Base-by-base conservation (phyloP, 768 basidiomycete genomes). In the Auriscalpium orientale region DNA sequence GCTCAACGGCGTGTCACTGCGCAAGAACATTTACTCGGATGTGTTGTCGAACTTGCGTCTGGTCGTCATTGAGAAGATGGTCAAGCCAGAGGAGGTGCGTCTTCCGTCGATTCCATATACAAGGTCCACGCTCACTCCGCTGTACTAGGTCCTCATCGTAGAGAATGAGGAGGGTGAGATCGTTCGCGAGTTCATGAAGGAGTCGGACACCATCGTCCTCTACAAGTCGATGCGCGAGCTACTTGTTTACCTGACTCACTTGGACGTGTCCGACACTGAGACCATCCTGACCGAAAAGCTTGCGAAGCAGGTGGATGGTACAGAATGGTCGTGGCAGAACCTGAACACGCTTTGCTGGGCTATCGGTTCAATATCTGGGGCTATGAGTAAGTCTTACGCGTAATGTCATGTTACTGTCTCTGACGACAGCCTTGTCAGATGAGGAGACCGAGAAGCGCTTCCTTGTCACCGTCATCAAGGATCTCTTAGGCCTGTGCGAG, bases 81-180 rank as follows among this genome's bases (percentile, higher is more conserved):
- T 98, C 61, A 99, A 98, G 70, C 97, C 97, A 5, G 97, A 99
- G 71, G 97, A 99, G 82, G 95, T 93, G 58, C 43, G 79, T 69
- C 16, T 36, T 22, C 21, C 6, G 33, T 28, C 20, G 33, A 36
- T 35, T 40, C 16, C 21, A 40, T 51, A 38, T 56, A 21, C 36
- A 44, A 40, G 36, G 33, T 40, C 28, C 55, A 62, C 56, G 60
- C 34, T 54, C 20, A 56, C 20, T n/a, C 7, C 49, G 18, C 46
- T 48, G 22, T 57, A 12, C 16, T 53, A 98, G 94, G 95, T 98
- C 8, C 77, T 99, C 49, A 95, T 98, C 62, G 97, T 98, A 22
- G 97, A 98, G 73, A 98, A 99, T 66, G 97, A 99, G 60, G 97
- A 99, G 70, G 97, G 97, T 57, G 97, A 99, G 77, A 97, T 98